Percentiles rank a stretch among this genome's conserved stretches.
phyloP scores from a whole-genome alignment of 441 rosid genomes.

The Metrosideros polymorpha region DNA sequence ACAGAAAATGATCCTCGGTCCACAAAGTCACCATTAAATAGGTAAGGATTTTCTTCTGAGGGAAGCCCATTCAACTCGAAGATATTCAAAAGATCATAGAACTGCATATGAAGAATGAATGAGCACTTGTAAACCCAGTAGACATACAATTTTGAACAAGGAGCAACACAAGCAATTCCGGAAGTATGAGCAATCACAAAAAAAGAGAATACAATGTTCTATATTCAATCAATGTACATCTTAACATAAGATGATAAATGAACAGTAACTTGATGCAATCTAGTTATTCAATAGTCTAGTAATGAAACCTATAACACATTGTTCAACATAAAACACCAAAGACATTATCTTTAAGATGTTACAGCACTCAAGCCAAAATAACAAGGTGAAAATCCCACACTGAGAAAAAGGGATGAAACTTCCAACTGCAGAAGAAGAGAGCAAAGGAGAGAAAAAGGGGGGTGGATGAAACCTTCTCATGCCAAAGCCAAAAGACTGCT shows the following conservation, averaged over 20 bases:
- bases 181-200: neutral
- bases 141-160: neutral
- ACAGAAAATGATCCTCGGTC: slow-evolving; percentile 98
- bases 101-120: slow-evolving; percentile 45
- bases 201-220: neutral
- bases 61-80: slow-evolving; percentile 97
- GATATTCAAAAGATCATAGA: slow-evolving; percentile 85
- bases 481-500: neutral
- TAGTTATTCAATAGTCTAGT: neutral
- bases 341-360: neutral
- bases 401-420: neutral
- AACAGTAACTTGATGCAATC: neutral
- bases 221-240: neutral
- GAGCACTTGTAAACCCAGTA: neutral
- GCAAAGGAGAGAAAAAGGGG: neutral
- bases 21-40: slow-evolving; percentile 96
- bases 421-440: neutral
- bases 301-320: neutral
- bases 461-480: neutral
- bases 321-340: neutral
- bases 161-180: neutral
- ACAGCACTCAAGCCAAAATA: neutral
- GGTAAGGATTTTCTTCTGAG: slow-evolving; percentile 90
- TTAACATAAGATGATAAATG: neutral
- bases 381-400: neutral